Evolutionary conservation across 2,329 filamentous ascomycete genomes (phyloP), one percentile per base, ranked within the genome.

Genomic region (Colletotrichum orchidophilum): DNA sequence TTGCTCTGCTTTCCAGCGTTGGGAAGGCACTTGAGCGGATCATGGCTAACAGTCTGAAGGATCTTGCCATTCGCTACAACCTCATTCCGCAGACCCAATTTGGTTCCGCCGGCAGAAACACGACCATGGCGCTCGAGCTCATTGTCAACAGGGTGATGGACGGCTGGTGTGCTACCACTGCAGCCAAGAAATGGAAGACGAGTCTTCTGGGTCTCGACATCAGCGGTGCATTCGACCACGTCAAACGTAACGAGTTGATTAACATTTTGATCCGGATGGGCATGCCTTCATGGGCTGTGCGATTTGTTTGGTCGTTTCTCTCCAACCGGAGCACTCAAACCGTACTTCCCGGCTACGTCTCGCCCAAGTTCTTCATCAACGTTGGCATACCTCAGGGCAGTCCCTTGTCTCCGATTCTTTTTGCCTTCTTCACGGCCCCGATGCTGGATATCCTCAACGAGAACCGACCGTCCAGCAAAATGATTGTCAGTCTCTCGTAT

Each of bases 361-460:
- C 64, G 2, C 29, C 29, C 21, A 52, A 29, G 46, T 61, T 60
- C 42, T 39, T 42, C 55, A 21, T 53, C 31, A 1, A 21, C 18
- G 27, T 66, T 29, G 64, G 64, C 57, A 66, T 66, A n/a, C 54
- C 64, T 8, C 64, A 66, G 31, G 64, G 64, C 6, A 66, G 64
- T 1, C 64, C 64, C 18, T 13, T 66, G 24, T 66, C 64, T 1
- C 64, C 64, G 11, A 53, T 66, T 6, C 29, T 66, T n/a, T 61
- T 66, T 5, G 55, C 2, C 3, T 24, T 66, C 0, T 66, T 66
- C 49, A 39, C 57, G 1, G 55, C 55, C 18, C 64, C 55, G 3
- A 66, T 66, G 21, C 57, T 66, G 26, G 55, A 42, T 21, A 24
- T 29, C 0, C 35, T 66, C 27, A 29, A 66, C 5, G 1, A 58